Evolutionary conservation across 257 asterid species (phyloP).

Genomic region (Linaria vulgaris): DNA sequence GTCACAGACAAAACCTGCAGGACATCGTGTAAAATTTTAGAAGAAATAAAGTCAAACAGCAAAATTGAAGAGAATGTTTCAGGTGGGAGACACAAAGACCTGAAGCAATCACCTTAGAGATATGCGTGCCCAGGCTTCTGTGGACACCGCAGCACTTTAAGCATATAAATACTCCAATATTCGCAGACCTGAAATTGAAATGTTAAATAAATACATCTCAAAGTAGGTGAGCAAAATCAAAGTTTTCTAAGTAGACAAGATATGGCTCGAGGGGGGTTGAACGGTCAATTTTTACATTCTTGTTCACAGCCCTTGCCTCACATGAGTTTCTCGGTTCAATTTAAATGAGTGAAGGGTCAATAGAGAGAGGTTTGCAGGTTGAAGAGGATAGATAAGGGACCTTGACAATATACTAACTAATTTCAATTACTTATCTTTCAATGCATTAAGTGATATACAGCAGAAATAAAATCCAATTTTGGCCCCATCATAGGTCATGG

Average conservation of each 20-base stretch:
- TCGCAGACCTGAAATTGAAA: slow-evolving; percentile 68
- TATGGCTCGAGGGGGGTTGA: background rate
- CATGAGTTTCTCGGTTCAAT: background rate
- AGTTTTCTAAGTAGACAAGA: background rate
- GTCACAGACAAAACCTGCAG: slow-evolving; percentile 93
- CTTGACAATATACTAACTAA: background rate
- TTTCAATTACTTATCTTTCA: background rate
- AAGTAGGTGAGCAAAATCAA: slow-evolving; percentile 10
- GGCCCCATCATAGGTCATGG: background rate
- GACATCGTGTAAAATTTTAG: background rate
- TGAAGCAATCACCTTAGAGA: slow-evolving; percentile 67
- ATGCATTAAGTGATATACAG: background rate
- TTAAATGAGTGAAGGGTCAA: background rate
- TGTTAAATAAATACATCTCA: slow-evolving; percentile 3
- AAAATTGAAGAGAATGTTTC: background rate
- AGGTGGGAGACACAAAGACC: background rate
- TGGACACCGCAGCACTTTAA: slow-evolving; percentile 96
- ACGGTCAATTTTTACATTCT: slow-evolving; percentile 9
- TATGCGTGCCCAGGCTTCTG: slow-evolving; percentile 92
- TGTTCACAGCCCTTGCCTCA: background rate
- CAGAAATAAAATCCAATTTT: background rate
- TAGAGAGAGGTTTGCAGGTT: background rate
- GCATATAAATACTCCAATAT: slow-evolving; percentile 95
- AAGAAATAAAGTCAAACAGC: slow-evolving; percentile 4
- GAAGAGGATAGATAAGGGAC: background rate